Percentiles rank a stretch among this genome's conserved stretches.
phyloP scores from a whole-genome alignment of 2,329 filamentous ascomycete species.

The Pseudocercospora musae region DNA sequence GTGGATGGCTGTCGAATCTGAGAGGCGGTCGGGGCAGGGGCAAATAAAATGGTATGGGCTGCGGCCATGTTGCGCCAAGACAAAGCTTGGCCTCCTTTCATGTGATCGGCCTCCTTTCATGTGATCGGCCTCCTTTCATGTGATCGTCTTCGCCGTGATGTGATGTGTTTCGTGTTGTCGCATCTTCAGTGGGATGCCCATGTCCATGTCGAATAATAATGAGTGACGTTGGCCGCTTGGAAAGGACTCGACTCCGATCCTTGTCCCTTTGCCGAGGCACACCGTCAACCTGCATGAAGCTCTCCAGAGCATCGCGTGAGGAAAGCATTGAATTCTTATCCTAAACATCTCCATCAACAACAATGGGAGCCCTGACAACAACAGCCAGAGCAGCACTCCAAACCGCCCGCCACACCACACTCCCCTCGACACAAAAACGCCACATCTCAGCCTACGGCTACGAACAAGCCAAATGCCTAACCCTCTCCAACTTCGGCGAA shows the following conservation, averaged over 20 bases:
- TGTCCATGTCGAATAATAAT: no score
- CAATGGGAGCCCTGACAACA: slow-evolving; percentile 24
- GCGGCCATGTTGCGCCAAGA: neutral
- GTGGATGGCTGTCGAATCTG: neutral
- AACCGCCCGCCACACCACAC: neutral
- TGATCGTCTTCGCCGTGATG: neutral
- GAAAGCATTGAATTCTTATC: neutral
- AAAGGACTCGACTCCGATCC: neutral
- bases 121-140: neutral
- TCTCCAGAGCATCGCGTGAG: neutral
- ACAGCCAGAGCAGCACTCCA: slow-evolving; percentile 5
- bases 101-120: neutral
- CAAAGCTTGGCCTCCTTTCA: neutral
- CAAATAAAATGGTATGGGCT: neutral
- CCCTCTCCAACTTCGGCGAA: slow-evolving; percentile 72
- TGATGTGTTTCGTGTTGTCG: neutral
- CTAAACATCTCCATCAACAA: neutral
- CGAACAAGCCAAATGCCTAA: slow-evolving; percentile 78
- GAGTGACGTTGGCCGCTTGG: neutral
- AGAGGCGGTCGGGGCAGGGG: neutral
- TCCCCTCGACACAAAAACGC: slow-evolving; percentile 33
- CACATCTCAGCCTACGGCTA: slow-evolving; percentile 67
- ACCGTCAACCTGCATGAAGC: neutral
- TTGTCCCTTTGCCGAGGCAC: neutral
- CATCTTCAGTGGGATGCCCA: no score